Evolutionary conservation across 805 yeast genomes (phyloP).

Genomic region (Nakazawaea ambrosiae): DNA sequence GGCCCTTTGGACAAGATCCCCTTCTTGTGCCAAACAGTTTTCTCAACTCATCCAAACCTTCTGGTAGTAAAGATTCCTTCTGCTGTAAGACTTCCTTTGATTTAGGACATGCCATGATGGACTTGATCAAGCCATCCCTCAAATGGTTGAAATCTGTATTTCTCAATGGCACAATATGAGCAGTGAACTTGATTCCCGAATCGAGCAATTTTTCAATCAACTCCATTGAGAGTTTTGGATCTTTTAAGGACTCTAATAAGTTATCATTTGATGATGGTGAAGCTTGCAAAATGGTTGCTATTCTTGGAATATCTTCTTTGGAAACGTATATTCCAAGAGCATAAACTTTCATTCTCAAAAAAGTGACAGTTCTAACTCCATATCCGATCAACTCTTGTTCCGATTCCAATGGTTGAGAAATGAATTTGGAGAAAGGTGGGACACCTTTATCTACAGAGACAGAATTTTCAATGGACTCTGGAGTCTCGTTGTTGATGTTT

Average conservation of each 20-base stretch:
- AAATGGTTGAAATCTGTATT: slow-evolving; percentile 89
- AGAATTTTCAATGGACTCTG: slow-evolving; percentile 9
- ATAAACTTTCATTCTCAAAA: slow-evolving; percentile 76
- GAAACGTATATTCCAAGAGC: slow-evolving; percentile 81
- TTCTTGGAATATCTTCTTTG: slow-evolving; percentile 39
- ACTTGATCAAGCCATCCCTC: slow-evolving; percentile 81
- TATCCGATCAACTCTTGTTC: slow-evolving; percentile 60
- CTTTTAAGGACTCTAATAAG: slow-evolving; percentile 37
- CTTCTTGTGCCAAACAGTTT: slow-evolving; percentile 48
- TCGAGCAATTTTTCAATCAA: slow-evolving; percentile 52
- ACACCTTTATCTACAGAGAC: slow-evolving; percentile 21
- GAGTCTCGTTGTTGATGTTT: slow-evolving; percentile 12
- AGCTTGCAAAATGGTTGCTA: slow-evolving; percentile 31
- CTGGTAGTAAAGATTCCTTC: slow-evolving; percentile 36
- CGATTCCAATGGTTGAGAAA: slow-evolving; percentile 14
- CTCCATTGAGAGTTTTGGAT: slow-evolving; percentile 43
- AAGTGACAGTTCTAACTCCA: slow-evolving; percentile 81
- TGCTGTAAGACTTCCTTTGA: slow-evolving; percentile 39
- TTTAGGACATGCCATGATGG: slow-evolving; percentile 61
- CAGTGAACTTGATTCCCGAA: slow-evolving; percentile 53
- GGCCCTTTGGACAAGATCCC: slow-evolving; percentile 72
- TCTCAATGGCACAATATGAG: slow-evolving; percentile 79
- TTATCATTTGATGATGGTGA: slow-evolving; percentile 29
- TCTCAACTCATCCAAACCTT: slow-evolving; percentile 64
- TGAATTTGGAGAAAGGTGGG: slow-evolving; percentile 20